phyloP scores from a whole-genome alignment of 768 basidiomycete genomes.

The Cantharellus anzutake region DNA sequence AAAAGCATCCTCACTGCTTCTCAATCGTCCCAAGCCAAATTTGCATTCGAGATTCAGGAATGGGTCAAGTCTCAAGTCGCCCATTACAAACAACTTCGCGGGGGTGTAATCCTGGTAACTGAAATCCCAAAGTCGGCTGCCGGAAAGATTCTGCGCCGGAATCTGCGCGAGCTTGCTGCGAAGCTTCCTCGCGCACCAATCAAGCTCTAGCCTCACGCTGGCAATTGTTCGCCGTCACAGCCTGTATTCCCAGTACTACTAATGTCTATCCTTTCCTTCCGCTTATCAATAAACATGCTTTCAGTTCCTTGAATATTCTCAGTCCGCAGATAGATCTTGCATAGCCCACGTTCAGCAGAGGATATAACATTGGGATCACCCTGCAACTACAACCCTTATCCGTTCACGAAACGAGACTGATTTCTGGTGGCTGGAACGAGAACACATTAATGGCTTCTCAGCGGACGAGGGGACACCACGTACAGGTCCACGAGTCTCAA shows the following conservation, averaged over 20 bases:
- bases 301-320: too few relatives aligned
- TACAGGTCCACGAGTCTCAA: constrained; percentile 62
- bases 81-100: constrained; percentile 59
- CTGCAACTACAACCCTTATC: too few relatives aligned
- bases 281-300: too few relatives aligned
- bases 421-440: constrained; percentile 3
- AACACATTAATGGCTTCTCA: neutral
- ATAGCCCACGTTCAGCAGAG: too few relatives aligned
- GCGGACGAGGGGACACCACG: constrained; percentile 13
- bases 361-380: too few relatives aligned
- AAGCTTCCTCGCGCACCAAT: constrained; percentile 14
- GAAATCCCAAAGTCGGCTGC: constrained; percentile 25
- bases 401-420: neutral
- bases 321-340: too few relatives aligned
- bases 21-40: constrained; percentile 22
- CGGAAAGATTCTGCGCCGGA: constrained; percentile 72
- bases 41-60: constrained; percentile 31
- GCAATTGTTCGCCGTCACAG: too few relatives aligned
- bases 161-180: constrained; percentile 50
- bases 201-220: too few relatives aligned
- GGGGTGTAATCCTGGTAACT: constrained; percentile 21
- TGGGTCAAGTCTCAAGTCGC: constrained; percentile 56
- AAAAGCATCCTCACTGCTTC: constrained; percentile 8
- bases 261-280: too few relatives aligned
- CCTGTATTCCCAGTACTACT: too few relatives aligned